Evolutionary conservation across 176 grass and related monocot genomes (phyloP), one percentile per base, ranked within the genome.

Genomic region (Metroxylon sagu): DNA sequence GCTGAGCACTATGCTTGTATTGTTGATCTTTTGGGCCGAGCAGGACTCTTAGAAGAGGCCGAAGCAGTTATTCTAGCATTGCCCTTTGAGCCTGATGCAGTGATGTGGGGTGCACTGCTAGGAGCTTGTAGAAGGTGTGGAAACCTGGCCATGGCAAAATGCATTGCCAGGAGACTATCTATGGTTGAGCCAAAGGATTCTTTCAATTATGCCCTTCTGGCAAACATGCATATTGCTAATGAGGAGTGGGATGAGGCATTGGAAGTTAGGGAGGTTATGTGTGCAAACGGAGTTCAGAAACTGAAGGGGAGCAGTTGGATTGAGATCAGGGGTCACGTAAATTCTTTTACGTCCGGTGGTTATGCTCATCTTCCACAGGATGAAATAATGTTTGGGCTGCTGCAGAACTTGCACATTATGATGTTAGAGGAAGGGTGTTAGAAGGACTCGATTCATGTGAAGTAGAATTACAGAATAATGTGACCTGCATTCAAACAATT

Each of bases 271-370:
- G 62, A 79, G 17, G 26, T 43, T 57, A 59, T 66, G 28, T 60
- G 35, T n/a, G 62, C 68, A 48, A 70, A 35, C 54, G 76, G 76
- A 66, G 50, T 50, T 72, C 54, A 67, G 18, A 79, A 79, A 67
- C 55, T 55, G 19, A 39, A 12, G 0, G 76, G 76, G 48, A 67
- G 49, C 28, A 72, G 76, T 59, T 79, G 77, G 77, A 67, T 79
- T 67, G 69, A 73, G 29, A 53, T 79, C 48, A 65, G 29, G 31
- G 62, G 62, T 28, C 54, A 56, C 21, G 49, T 67, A 15, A 7
- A 65, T 18, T 71, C 18, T 65, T 78, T 78, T 26, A 57, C 5
- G 2, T 43, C 35, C 10, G 35, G 35, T 43, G 35, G 35, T 43
- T 43, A 14, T 12, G 8, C 14, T 43, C 2, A 43, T 43, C 8